Base-by-base conservation (phyloP, 176 grass and related monocot species). In the Phoenix roebelenii region DNA sequence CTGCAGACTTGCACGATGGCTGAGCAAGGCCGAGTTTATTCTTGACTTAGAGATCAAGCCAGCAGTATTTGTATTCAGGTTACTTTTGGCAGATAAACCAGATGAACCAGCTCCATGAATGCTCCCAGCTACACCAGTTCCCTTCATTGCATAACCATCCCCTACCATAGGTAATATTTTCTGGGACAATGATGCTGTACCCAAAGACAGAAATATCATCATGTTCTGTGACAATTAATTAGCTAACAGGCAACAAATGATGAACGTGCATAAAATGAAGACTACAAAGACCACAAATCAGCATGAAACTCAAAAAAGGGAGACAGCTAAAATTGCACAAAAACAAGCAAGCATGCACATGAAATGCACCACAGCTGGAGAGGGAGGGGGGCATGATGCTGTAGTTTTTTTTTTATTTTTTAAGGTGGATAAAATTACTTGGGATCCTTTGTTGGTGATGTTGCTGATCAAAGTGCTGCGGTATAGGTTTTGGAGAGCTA, bases 401-500 rank as follows among this genome's bases (percentile, higher is more conserved):
- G 35, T 44, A 44, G 35, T 12, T 44, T 44, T 12, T 28, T 28
- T 28, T 44, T 49, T 39, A 75, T 44, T 12, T 44, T 44, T 30
- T 51, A 78, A 55, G 75, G 53, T 51, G 15, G 71, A 66, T 51
- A 66, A 71, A 53, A 84, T 60, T 98, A 98, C 94, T 83, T 26
- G 85, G 67, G 71, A 89, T 85, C 72, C 88, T 98, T 78, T 77
- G 88, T 52, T 79, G 72, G 69, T 80, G 53, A 22, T 83, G 79
- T 71, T 93, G 88, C 9, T 61, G 72, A 77, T 76, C 67, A 76
- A 85, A 92, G 61, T 80, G 78, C 58, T 98, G 93, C 24, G 89
- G 85, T 52, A 85, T n/a, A 70, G 88, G 82, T 68, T 88, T 98
- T 60, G 78, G 66, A 4, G 88, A 92, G 82, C 60, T 92, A 19